These are phyloP conservation scores for Mikania micrantha DNA, from an alignment of 129 eudicot genomes.

Conservation along the genomic window DNA sequence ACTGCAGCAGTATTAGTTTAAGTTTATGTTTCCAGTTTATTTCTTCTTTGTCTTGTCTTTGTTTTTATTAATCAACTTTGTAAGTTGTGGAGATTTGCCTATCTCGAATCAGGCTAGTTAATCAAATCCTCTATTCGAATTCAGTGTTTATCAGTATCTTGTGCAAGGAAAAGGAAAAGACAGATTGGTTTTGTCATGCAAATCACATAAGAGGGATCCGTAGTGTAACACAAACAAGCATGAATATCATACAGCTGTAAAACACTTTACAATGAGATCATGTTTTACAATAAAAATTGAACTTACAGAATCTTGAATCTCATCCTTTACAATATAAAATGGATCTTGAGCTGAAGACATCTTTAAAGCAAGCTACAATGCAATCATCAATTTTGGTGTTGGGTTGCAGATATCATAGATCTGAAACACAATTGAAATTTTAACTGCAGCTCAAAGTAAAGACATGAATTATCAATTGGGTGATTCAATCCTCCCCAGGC, in stretches of 20 bases:
- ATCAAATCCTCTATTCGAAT: no score
- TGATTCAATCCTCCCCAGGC: not conserved
- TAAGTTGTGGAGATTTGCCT: no score
- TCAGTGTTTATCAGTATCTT: no score
- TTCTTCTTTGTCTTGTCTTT: no score
- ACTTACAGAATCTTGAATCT: constrained; percentile 83
- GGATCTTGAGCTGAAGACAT: constrained; percentile 94
- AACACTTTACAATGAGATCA: not conserved
- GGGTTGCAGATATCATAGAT: constrained; percentile 4
- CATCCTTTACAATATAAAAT: constrained; percentile 75
- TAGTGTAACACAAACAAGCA: not conserved
- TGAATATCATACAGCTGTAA: not conserved
- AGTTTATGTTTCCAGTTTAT: no score
- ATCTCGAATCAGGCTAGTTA: no score
- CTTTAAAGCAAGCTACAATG: constrained; percentile 1
- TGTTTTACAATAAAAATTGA: not conserved
- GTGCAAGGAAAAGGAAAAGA: not conserved
- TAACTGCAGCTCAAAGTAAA: not conserved
- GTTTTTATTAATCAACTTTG: no score
- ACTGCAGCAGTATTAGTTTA: no score
- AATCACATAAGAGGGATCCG: not conserved
- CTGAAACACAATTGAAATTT: constrained; percentile 5
- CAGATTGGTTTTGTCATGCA: not conserved
- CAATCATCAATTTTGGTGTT: constrained; percentile 5
- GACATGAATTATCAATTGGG: not conserved